A percentile compares a stretch with the other conserved stretches of the same genome.
phyloP scores from a whole-genome alignment of 345 rosid genomes.

The Brassica cretica region DNA sequence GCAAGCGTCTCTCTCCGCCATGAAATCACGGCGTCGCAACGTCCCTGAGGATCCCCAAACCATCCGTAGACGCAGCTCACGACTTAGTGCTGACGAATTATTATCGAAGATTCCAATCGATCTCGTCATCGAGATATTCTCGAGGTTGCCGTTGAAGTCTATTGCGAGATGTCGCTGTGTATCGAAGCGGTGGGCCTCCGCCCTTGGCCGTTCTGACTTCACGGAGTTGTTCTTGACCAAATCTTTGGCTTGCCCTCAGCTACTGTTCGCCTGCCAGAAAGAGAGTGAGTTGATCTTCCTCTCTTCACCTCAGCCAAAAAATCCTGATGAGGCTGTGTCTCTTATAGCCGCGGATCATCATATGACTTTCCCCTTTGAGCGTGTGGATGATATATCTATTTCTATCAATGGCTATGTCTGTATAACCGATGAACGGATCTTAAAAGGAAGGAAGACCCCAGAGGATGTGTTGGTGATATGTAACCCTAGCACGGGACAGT shows the following conservation, averaged over 20 bases:
- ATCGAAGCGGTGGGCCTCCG: background rate
- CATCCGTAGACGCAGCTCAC: background rate
- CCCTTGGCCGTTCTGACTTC: background rate
- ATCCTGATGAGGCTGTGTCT: background rate
- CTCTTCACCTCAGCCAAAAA: background rate
- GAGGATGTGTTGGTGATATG: background rate
- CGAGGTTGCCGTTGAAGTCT: background rate
- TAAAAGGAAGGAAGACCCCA: background rate
- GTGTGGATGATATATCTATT: background rate
- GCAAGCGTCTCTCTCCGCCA: background rate
- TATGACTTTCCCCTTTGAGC: background rate
- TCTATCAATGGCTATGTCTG: background rate
- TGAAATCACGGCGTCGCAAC: background rate
- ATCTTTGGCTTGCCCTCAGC: background rate
- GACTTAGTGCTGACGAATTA: background rate
- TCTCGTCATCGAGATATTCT: background rate
- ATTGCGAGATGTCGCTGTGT: background rate
- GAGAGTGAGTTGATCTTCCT: background rate
- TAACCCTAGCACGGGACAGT: background rate
- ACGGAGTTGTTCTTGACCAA: background rate
- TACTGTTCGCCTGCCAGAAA: background rate
- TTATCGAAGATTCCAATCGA: background rate
- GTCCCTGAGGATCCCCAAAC: background rate
- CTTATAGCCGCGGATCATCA: background rate
- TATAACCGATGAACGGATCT: background rate